phyloP scores from a whole-genome alignment of 2,329 filamentous ascomycete genomes.

The Sarocladiaceae sp. region DNA sequence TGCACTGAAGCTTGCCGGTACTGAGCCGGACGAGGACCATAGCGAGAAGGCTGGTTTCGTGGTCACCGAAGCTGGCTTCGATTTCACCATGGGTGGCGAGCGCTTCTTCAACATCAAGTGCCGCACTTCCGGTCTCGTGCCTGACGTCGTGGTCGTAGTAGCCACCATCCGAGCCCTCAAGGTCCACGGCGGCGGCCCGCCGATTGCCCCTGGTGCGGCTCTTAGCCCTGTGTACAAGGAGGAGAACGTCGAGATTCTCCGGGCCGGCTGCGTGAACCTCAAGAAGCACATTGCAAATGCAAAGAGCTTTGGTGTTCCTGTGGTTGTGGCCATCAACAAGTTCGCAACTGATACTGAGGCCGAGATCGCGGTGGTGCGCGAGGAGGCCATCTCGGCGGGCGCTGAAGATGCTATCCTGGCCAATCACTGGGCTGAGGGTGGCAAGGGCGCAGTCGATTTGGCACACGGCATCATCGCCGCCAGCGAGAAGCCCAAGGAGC shows the following conservation, averaged over 20 bases:
- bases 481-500: constrained; percentile 75
- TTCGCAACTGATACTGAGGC: constrained; percentile 92
- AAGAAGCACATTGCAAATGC: constrained; percentile 94
- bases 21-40: constrained; percentile 84
- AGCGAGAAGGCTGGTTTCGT: constrained; percentile 82
- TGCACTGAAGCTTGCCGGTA: constrained; percentile 91
- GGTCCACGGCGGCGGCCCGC: constrained; percentile 93
- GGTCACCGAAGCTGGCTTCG: constrained; percentile 94
- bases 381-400: constrained; percentile 86
- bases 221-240: constrained; percentile 85
- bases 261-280: constrained; percentile 86
- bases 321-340: constrained; percentile 95
- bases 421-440: constrained; percentile 96
- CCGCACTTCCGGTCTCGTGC: constrained; percentile 83
- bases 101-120: constrained; percentile 99
- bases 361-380: constrained; percentile 80
- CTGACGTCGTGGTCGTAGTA: constrained; percentile 90
- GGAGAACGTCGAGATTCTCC: constrained; percentile 88
- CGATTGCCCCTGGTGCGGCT: constrained; percentile 78
- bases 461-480: constrained; percentile 81
- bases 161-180: constrained; percentile 94
- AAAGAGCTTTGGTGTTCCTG: constrained; percentile 80
- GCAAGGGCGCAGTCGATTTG: constrained; percentile 81
- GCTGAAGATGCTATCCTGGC: constrained; percentile 90
- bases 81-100: constrained; percentile 99